Percentiles rank a stretch among this genome's conserved stretches.
These are phyloP conservation scores for Lactarius tabidus DNA, from an alignment of 768 basidiomycete genomes.

Conservation along the genomic window DNA sequence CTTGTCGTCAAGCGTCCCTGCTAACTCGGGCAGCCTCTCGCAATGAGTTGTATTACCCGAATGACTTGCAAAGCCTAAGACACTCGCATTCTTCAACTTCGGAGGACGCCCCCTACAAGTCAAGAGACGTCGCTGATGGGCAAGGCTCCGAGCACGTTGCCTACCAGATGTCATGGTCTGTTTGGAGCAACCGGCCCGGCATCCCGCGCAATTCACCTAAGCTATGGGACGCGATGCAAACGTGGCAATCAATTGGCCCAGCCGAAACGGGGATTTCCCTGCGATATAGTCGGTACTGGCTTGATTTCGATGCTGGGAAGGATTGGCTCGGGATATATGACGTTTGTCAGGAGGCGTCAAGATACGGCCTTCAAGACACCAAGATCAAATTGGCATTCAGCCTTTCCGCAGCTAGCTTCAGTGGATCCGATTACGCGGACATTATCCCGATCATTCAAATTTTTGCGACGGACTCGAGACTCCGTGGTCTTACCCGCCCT, in stretches of 20 bases:
- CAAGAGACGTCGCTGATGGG: background rate
- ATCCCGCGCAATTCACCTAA: background rate
- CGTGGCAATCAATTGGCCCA: background rate
- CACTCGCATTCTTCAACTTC: background rate
- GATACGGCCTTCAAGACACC: background rate
- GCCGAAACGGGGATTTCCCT: background rate
- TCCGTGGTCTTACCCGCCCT: background rate
- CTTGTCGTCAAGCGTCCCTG: background rate
- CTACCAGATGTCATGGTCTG: constrained; percentile 3
- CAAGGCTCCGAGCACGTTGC: background rate
- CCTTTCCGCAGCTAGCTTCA: constrained; percentile 1
- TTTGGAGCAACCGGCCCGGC: background rate
- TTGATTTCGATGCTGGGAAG: background rate
- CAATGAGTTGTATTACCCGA: constrained; percentile 4
- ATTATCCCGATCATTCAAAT: background rate
- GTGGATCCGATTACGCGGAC: background rate
- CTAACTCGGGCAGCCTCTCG: background rate
- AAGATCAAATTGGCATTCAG: constrained; percentile 3
- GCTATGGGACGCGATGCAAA: background rate
- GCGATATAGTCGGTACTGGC: constrained; percentile 11
- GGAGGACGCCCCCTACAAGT: background rate
- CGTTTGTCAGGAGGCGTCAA: background rate
- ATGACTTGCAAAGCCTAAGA: background rate
- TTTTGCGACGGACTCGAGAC: background rate
- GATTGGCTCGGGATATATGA: constrained; percentile 1